Percentiles rank a stretch among this genome's conserved stretches.
Conservation (phyloP, 2,329 filamentous ascomycete genomes). For the Cladosporium colombiae region DNA sequence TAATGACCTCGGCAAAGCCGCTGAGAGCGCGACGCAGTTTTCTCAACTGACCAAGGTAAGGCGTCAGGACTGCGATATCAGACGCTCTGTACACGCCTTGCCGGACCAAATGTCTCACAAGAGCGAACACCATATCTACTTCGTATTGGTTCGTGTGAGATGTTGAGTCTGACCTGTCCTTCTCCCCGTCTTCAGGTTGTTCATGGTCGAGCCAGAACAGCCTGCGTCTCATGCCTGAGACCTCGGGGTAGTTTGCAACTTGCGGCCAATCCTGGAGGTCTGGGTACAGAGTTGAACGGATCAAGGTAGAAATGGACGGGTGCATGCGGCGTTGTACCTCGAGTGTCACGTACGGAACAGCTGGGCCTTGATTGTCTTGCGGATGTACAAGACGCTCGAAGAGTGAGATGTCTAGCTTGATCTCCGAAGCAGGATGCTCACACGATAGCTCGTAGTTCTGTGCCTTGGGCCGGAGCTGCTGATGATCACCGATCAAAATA, state of each 20-base stretch:
- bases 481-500: slow-evolving; percentile 64
- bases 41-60: slow-evolving; percentile 61
- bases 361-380: slow-evolving; percentile 12
- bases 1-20: slow-evolving; percentile 58
- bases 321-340: slow-evolving; percentile 66
- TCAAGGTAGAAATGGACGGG: slow-evolving; percentile 60
- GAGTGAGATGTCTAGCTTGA: slow-evolving; percentile 60
- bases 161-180: slow-evolving; percentile 30
- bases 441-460: slow-evolving; percentile 56
- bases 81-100: slow-evolving; percentile 62
- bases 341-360: slow-evolving; percentile 47
- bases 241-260: slow-evolving; percentile 45
- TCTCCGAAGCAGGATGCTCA: slow-evolving; percentile 50
- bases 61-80: slow-evolving; percentile 72
- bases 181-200: slow-evolving; percentile 45
- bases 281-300: slow-evolving; percentile 61
- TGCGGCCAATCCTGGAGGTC: slow-evolving; percentile 53
- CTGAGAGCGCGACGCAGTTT: slow-evolving; percentile 52
- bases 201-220: slow-evolving; percentile 66
- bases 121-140: slow-evolving; percentile 60
- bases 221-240: slow-evolving; percentile 54
- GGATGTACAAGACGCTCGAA: slow-evolving; percentile 59
- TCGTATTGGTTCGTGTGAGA: slow-evolving; percentile 62
- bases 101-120: slow-evolving; percentile 65
- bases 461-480: slow-evolving; percentile 60